phyloP scores from a whole-genome alignment of 2,329 filamentous ascomycete genomes.

The Colletotrichum brevisporum region DNA sequence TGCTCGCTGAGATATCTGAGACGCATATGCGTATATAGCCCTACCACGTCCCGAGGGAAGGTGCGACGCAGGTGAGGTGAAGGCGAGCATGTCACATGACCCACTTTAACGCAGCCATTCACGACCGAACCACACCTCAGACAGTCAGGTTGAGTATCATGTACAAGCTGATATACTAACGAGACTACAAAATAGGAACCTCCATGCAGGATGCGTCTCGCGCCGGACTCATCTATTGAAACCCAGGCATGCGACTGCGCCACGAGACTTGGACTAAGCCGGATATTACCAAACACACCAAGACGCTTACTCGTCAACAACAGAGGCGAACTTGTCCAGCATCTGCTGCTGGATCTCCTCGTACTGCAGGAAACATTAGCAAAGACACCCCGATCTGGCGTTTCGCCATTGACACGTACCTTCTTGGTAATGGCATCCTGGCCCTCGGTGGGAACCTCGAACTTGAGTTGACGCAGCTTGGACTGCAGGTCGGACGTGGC shows the following conservation, averaged over 20 bases:
- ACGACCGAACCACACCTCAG: not conserved
- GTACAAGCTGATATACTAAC: slow-evolving; percentile 40
- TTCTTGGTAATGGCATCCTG: slow-evolving; percentile 87
- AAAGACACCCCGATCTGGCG: slow-evolving; percentile 18
- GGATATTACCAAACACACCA: slow-evolving; percentile 11
- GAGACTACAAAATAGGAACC: slow-evolving; percentile 36
- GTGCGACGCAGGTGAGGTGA: no score
- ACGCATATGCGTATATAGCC: no score
- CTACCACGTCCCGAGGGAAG: no score
- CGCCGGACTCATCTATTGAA: slow-evolving; percentile 35
- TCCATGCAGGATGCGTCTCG: slow-evolving; percentile 35
- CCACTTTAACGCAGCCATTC: no score
- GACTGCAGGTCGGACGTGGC: slow-evolving; percentile 89
- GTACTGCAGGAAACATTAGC: slow-evolving; percentile 74
- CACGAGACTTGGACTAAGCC: slow-evolving; percentile 31
- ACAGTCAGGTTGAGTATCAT: slow-evolving; percentile 26
- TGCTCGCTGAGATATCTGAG: no score
- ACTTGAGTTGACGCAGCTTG: slow-evolving; percentile 93
- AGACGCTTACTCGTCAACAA: slow-evolving; percentile 86
- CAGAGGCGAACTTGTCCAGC: slow-evolving; percentile 97
- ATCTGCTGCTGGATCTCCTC: slow-evolving; percentile 92
- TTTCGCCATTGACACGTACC: slow-evolving; percentile 62
- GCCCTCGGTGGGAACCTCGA: slow-evolving; percentile 90
- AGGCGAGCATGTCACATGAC: no score
- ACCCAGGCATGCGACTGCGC: slow-evolving; percentile 26